Evolutionary conservation across 345 rosid species (phyloP).

Genomic region (Rubroshorea leprosula): DNA sequence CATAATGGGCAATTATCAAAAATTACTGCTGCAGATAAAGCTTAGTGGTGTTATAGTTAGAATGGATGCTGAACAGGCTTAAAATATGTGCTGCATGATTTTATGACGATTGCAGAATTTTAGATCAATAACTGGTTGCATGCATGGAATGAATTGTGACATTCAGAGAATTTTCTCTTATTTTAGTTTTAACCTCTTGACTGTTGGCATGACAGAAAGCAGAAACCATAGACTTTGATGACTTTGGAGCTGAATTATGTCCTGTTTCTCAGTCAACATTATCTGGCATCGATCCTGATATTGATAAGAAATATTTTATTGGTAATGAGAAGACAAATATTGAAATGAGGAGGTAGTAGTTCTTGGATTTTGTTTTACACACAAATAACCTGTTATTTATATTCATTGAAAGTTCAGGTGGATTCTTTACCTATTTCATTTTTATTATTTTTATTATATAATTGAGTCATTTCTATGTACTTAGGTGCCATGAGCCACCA

Average conservation of each 20-base stretch:
- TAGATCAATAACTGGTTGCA: not conserved
- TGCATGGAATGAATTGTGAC: not conserved
- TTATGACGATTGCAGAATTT: not conserved
- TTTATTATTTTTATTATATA: not conserved
- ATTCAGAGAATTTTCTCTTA: not conserved
- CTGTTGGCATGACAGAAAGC: constrained; percentile 22
- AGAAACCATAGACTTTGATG: constrained; percentile 32
- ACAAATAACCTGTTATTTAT: too few relatives aligned
- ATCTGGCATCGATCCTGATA: constrained; percentile 21
- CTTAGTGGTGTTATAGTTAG: not conserved
- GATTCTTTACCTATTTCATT: constrained; percentile 1
- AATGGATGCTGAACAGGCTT: not conserved
- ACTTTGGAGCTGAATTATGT: constrained; percentile 44
- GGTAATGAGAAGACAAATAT: constrained; percentile 8
- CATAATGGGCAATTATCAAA: not conserved
- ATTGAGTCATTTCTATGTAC: constrained; percentile 4
- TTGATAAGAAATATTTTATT: constrained; percentile 12
- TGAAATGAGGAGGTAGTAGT: constrained; percentile 19
- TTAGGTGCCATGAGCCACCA: constrained; percentile 28
- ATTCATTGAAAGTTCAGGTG: constrained; percentile 1
- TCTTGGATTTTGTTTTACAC: not conserved
- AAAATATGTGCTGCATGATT: not conserved
- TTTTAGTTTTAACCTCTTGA: constrained; percentile 1
- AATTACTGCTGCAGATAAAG: not conserved
- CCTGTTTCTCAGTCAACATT: constrained; percentile 20